phyloP scores from a whole-genome alignment of 2,329 filamentous ascomycete genomes.

The Sclerotinia spermophila region DNA sequence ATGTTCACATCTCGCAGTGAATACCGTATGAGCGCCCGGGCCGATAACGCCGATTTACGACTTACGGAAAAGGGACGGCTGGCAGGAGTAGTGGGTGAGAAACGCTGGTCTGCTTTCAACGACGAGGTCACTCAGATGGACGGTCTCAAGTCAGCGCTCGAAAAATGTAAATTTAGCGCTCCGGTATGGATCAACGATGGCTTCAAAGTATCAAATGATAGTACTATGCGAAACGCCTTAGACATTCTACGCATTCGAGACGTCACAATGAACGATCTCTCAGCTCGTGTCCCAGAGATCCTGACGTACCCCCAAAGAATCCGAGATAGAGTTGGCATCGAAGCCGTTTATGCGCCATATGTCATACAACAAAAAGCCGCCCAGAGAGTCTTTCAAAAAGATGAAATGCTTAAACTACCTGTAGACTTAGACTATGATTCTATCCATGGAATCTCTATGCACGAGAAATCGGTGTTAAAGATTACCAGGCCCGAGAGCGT shows the following conservation, averaged over 20 bases:
- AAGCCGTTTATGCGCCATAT: constrained; percentile 84
- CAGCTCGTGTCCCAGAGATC: constrained; percentile 54
- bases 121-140: constrained; percentile 65
- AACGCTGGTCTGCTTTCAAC: constrained; percentile 68
- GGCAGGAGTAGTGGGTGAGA: constrained; percentile 74
- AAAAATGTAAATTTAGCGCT: constrained; percentile 54
- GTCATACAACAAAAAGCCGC: constrained; percentile 67
- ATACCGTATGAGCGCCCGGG: constrained; percentile 86
- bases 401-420: constrained; percentile 73
- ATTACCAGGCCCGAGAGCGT: constrained; percentile 75
- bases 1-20: constrained; percentile 98
- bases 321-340: constrained; percentile 69
- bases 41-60: constrained; percentile 89
- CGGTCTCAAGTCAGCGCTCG: constrained; percentile 60
- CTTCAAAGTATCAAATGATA: constrained; percentile 65
- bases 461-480: constrained; percentile 70
- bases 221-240: constrained; percentile 65
- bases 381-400: constrained; percentile 65
- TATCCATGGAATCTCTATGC: constrained; percentile 71
- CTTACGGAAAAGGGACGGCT: constrained; percentile 74
- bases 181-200: constrained; percentile 66
- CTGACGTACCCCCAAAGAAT: constrained; percentile 54
- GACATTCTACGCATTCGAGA: constrained; percentile 72
- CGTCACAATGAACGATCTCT: constrained; percentile 55
- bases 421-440: constrained; percentile 70